Evolutionary conservation across 495 filamentous ascomycete species (phyloP), one percentile per base, ranked within the genome.

Genomic region (Chaetomium cochliodes): DNA sequence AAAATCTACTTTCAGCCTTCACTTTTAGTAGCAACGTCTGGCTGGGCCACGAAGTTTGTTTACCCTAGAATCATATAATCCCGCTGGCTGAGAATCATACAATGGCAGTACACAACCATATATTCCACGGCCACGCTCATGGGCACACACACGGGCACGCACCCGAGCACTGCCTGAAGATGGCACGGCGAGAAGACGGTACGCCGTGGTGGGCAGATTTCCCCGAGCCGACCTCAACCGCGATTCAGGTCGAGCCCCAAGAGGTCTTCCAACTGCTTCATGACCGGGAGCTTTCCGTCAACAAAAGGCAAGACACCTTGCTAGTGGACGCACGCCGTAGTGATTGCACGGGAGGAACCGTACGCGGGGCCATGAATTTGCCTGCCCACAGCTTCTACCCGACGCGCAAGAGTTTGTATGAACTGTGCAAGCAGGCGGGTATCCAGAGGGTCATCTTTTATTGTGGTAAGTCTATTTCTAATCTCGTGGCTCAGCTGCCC

Each of bases 311-410:
- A 0, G 67, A 65, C n/a, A 68, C 73, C 59, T 58, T 76, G 18
- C 54, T 77, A 7, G 69, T 76, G 37, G 74, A 77, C 64, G 69
- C 66, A 33, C 65, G 73, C 20, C 67, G 72, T 8, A 68, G 60
- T 7, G 75, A 74, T 30, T 77, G 69, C 56, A 68, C 62, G 5
- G 75, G 75, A 6, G 75, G 70, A 0, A 76, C 67, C 15, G 59
- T 77, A 42, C 26, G 56, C 3, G 70, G 73, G 30, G 66, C 72
- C 30, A 65, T 83, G 51, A 84, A 84, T 67, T 57, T 84, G 20
- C 79, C 81, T 3, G 81, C 81, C 0, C 81, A 84, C 47, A 76
- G 74, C 58, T 80, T 82, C 73, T 82, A 76, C 60, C 68, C 69
- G 62, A 80, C 78, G 56, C 62, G 77, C 20, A 69, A 61, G 20